A percentile compares a stretch with the other conserved stretches of the same genome.
These are phyloP conservation scores for Microbotryum intermedium DNA, from an alignment of 1,284 basidiomycete species.

Conservation along the genomic window DNA sequence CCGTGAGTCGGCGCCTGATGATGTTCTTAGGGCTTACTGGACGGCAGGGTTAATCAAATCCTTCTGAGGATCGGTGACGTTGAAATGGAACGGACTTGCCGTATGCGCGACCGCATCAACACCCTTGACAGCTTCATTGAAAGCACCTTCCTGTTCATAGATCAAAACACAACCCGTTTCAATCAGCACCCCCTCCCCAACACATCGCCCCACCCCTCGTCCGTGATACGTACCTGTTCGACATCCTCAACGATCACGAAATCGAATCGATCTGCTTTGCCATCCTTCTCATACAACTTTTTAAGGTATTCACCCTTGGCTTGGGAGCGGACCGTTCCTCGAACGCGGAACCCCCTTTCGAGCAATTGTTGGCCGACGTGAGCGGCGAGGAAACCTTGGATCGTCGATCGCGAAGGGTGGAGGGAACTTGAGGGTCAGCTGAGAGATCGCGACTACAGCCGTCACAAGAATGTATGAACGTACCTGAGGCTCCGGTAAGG, in stretches of 20 bases:
- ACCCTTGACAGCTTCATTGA: conserved; percentile 42
- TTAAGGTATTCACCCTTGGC: conserved; percentile 42
- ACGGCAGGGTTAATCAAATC: conserved; percentile 45
- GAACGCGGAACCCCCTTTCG: conserved; percentile 37
- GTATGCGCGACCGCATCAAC: conserved; percentile 38
- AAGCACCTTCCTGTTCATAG: conserved; percentile 35
- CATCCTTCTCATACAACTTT: conserved; percentile 35
- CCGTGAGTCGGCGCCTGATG: no score
- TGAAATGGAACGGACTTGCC: conserved; percentile 37
- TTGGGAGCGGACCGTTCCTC: conserved; percentile 41
- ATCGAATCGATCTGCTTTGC: conserved; percentile 29
- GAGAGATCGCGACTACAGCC: conserved; percentile 20
- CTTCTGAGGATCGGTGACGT: conserved; percentile 32
- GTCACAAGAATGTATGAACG: no score
- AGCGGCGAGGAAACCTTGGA: conserved; percentile 18
- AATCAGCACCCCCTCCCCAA: background rate
- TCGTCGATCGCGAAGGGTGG: no score
- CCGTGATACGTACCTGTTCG: conserved; percentile 29
- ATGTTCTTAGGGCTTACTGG: conserved; percentile 25
- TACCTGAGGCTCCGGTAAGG: conserved; percentile 37
- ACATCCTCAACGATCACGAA: conserved; percentile 40
- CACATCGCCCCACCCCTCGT: background rate
- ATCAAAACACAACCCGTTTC: background rate
- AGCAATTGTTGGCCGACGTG: conserved; percentile 36
- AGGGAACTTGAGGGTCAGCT: no score